Percentiles rank a stretch among this genome's conserved stretches.
Conservation (phyloP, 2,329 filamentous ascomycete species). For the Samsoniella hepiali region DNA sequence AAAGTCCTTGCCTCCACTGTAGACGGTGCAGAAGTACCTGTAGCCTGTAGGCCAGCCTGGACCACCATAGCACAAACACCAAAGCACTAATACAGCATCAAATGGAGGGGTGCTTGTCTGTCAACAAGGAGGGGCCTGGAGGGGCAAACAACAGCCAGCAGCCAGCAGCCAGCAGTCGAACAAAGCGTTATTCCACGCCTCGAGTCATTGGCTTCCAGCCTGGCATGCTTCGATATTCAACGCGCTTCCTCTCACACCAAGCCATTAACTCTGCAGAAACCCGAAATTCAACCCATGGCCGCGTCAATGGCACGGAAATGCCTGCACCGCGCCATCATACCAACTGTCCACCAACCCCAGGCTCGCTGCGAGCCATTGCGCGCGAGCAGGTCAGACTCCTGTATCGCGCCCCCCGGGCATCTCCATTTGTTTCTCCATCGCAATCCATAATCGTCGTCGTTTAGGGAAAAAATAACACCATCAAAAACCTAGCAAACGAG, state of each 20-base stretch:
- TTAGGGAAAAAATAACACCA: neutral
- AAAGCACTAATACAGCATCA: neutral
- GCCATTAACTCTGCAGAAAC: neutral
- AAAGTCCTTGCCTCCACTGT: neutral
- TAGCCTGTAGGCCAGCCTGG: too few species aligned
- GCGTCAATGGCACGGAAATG: conserved; percentile 1
- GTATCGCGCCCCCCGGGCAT: neutral
- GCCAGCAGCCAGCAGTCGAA: neutral
- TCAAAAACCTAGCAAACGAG: neutral
- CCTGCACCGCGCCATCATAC: neutral
- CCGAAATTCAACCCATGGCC: neutral
- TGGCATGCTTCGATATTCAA: neutral
- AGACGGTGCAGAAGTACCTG: neutral
- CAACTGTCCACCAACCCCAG: neutral
- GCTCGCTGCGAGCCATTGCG: conserved; percentile 9
- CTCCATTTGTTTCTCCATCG: conserved; percentile 8
- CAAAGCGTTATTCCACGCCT: neutral
- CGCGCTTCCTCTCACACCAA: neutral
- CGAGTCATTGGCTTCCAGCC: neutral
- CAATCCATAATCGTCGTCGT: neutral
- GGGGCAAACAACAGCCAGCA: neutral
- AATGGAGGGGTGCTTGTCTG: neutral
- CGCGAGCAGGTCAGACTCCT: neutral
- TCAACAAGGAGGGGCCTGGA: too few species aligned
- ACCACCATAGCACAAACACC: too few species aligned